These are phyloP conservation scores for Amoebophrya sp. DNA, from an alignment of 169 alveolate species.

Conservation along the genomic window DNA sequence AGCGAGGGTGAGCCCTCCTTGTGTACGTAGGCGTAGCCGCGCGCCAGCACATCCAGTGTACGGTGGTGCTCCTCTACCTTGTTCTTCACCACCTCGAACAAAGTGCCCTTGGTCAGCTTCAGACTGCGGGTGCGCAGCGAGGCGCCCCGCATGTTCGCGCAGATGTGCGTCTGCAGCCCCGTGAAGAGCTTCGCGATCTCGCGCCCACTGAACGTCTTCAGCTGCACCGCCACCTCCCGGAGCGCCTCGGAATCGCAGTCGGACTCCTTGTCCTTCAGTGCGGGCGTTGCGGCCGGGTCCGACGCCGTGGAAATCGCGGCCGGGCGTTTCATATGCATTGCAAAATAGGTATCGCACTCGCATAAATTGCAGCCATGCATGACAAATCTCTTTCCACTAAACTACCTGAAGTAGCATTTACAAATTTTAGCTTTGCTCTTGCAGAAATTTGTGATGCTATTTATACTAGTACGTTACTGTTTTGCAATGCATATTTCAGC, in stretches of 20 bases:
- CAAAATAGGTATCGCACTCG: too few species aligned
- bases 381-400: too few species aligned
- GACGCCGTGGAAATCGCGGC: not conserved
- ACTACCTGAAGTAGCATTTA: too few species aligned
- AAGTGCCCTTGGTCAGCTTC: not conserved
- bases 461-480: too few species aligned
- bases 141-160: not conserved
- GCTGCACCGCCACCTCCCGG: not conserved
- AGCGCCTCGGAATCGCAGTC: slow-evolving; percentile 1
- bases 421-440: too few species aligned
- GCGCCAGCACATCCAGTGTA: slow-evolving; percentile 14
- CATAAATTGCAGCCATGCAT: too few species aligned
- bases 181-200: slow-evolving; percentile 50
- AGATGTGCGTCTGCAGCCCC: slow-evolving; percentile 42
- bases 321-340: too few species aligned
- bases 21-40: slow-evolving; percentile 28
- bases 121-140: not conserved
- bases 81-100: slow-evolving; percentile 20
- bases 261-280: not conserved
- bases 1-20: slow-evolving; percentile 7
- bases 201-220: slow-evolving; percentile 35
- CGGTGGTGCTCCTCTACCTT: slow-evolving; percentile 29
- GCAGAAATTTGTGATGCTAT: too few species aligned
- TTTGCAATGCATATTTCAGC: too few species aligned
- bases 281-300: not conserved